Conservation (phyloP, 2,329 filamentous ascomycete genomes). For the Pseudocercospora musae region DNA sequence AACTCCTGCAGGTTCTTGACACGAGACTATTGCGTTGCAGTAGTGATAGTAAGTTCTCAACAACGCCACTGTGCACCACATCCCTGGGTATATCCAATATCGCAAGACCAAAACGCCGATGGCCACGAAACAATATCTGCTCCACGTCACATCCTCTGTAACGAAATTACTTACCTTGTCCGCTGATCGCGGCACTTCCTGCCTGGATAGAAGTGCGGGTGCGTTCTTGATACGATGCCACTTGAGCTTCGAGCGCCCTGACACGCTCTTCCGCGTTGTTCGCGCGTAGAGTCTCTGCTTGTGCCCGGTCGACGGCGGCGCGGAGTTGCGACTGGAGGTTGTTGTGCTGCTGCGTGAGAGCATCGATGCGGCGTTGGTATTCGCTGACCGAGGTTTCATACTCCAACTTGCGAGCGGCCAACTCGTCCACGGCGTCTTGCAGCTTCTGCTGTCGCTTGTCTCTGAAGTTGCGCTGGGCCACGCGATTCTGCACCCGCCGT, state of each 20-base stretch:
- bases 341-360: background rate
- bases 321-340: background rate
- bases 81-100: background rate
- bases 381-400: background rate
- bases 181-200: background rate
- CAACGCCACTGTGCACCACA: background rate
- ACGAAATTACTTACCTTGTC: background rate
- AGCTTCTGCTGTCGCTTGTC: constrained; percentile 83
- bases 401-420: constrained; percentile 44
- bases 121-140: background rate
- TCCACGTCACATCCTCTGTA: background rate
- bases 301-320: background rate
- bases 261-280: background rate
- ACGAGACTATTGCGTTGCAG: background rate
- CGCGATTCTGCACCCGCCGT: constrained; percentile 89
- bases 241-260: background rate
- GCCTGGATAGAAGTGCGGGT: background rate
- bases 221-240: background rate
- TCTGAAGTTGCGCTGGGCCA: constrained; percentile 85
- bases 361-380: background rate
- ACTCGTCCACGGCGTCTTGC: constrained; percentile 32
- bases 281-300: background rate
- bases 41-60: background rate
- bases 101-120: background rate
- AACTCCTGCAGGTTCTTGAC: background rate